Base-by-base conservation (phyloP, 2,329 filamentous ascomycete species). In the Didymella arachidicola region DNA sequence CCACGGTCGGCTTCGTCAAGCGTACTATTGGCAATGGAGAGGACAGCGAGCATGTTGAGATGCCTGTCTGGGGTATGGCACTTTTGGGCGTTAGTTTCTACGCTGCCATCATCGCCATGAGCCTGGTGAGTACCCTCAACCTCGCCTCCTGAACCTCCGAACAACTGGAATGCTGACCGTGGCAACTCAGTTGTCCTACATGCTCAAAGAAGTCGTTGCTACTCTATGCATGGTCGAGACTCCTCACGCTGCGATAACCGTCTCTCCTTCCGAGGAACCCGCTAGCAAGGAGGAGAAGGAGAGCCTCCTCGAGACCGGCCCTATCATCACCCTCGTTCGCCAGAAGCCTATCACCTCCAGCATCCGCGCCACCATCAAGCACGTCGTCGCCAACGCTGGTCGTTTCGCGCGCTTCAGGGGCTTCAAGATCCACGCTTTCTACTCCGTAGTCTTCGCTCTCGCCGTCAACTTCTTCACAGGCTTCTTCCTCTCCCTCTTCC, bases 401-500 rank as follows among this genome's bases (percentile, higher is more conserved):
- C 84, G 84, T 77, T 80, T 80, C 59, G 84, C 89, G 57, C 82
- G 85, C 69, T 89, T 92, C 83, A 89, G 91, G 61, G 92, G 92
- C 55, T 72, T 92, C 59, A 70, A 73, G 42, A 78, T 84, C 63
- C 81, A 79, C 65, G 22, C 85, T 36, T 30, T 76, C 25, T 74
- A 74, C 53, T 66, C 68, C 27, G 42, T 77, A 49, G 66, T 65
- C 64, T 68, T 78, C 57, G 59, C 70, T 55, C 53, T 60, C 19
- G 56, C 52, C 12, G n/a, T 76, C 44, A 64, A 65, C 57, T 65
- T 77, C 54, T 59, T 69, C 50, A 42, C 46, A 3, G 57, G 46
- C 22, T 72, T 79, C 67, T 69, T 77, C 67, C 71, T 80, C 52
- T 75, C 75, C 53, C 70, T 86, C 63, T 70, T 89, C 67, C 63